phyloP scores from a whole-genome alignment of 2,329 filamentous ascomycete species.

The Microdochium bolleyi region DNA sequence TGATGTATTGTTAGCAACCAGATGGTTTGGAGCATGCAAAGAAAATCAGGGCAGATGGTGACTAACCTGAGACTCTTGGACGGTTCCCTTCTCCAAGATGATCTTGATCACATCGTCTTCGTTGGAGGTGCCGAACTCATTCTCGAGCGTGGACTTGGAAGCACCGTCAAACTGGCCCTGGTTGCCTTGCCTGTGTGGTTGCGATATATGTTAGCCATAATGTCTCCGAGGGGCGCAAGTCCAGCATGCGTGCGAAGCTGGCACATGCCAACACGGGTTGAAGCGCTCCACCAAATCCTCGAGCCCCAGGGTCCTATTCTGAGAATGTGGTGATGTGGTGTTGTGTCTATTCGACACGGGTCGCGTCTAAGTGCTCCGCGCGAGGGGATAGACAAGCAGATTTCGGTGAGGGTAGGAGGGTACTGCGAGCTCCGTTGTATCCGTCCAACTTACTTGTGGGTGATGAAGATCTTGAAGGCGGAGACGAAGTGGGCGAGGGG shows the following conservation, averaged over 20 bases:
- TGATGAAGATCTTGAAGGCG: slow-evolving; percentile 82
- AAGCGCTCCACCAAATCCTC: too few relatives aligned
- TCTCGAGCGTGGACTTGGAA: slow-evolving; percentile 66
- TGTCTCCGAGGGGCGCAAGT: too few relatives aligned
- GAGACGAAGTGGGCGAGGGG: slow-evolving; percentile 81
- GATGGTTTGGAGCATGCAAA: slow-evolving; percentile 3
- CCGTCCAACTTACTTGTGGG: slow-evolving; percentile 65
- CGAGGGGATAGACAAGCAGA: neutral
- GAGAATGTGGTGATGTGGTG: too few relatives aligned
- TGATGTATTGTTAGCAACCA: neutral
- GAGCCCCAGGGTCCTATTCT: too few relatives aligned
- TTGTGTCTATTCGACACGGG: too few relatives aligned
- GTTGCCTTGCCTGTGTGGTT: slow-evolving; percentile 61
- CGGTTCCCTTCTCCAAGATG: slow-evolving; percentile 69
- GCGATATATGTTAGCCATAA: slow-evolving; percentile 7
- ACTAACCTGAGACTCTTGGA: slow-evolving; percentile 53
- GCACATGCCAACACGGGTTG: too few relatives aligned
- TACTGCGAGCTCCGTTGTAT: neutral
- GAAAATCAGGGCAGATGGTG: neutral
- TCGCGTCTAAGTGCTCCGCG: too few relatives aligned
- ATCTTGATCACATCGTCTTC: slow-evolving; percentile 75
- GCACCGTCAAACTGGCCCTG: slow-evolving; percentile 74
- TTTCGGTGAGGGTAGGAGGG: neutral
- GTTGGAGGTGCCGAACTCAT: slow-evolving; percentile 76
- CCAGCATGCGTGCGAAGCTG: too few relatives aligned